Evolutionary conservation across 345 rosid species (phyloP).

Genomic region (Ailanthus altissimus): DNA sequence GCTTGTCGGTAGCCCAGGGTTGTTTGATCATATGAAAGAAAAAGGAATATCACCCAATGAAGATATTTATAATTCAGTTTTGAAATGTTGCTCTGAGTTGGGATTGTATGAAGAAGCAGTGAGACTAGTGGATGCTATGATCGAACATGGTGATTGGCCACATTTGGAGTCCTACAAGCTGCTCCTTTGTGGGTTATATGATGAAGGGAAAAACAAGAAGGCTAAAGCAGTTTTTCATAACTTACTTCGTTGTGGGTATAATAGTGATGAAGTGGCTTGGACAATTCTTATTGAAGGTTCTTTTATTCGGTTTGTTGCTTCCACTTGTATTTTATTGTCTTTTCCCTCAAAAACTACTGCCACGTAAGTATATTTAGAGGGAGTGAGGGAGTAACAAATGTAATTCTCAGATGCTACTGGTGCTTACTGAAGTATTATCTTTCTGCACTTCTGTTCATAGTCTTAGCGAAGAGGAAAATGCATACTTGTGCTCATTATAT

Average conservation of each 20-base stretch:
- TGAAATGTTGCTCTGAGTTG: conserved; percentile 60
- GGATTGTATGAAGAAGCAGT: conserved; percentile 53
- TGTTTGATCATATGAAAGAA: conserved; percentile 56
- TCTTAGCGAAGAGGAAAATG: background rate
- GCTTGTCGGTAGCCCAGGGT: conserved; percentile 48
- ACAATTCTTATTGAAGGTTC: conserved; percentile 74
- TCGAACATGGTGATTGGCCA: conserved; percentile 60
- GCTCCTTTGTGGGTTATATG: conserved; percentile 66
- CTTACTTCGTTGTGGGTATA: conserved; percentile 62
- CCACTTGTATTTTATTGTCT: background rate
- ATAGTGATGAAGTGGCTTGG: conserved; percentile 84
- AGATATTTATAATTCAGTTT: conserved; percentile 55
- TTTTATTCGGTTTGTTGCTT: background rate
- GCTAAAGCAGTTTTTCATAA: conserved; percentile 50
- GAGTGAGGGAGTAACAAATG: background rate
- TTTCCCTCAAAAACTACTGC: background rate
- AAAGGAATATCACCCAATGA: conserved; percentile 58
- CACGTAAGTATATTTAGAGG: background rate
- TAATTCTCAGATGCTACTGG: background rate
- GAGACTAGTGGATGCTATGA: conserved; percentile 55
- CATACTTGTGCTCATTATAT: background rate
- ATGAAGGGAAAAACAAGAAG: conserved; percentile 51
- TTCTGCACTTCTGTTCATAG: background rate
- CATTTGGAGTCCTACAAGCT: conserved; percentile 62
- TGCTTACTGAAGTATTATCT: background rate